phyloP scores from a whole-genome alignment of 2,329 filamentous ascomycete species.

The Talaromyces sp. region DNA sequence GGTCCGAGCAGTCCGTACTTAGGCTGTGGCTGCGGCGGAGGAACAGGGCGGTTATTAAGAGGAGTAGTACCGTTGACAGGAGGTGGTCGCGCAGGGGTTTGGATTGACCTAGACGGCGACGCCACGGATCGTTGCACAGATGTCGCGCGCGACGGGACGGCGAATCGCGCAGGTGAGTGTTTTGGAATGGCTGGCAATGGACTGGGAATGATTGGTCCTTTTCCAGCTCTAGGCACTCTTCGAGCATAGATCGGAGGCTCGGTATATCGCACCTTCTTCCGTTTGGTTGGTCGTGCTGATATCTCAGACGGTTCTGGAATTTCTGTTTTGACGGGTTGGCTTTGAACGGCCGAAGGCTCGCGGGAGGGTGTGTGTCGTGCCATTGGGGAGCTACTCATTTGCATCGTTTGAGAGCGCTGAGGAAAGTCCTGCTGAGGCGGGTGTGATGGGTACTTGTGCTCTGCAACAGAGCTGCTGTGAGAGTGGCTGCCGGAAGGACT shows the following conservation, averaged over 20 bases:
- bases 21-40: slow-evolving; percentile 22
- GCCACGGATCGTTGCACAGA: slow-evolving; percentile 7
- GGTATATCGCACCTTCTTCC: slow-evolving; percentile 50
- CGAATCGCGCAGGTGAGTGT: slow-evolving; percentile 25
- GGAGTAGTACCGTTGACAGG: slow-evolving; percentile 26
- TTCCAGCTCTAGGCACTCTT: slow-evolving; percentile 42
- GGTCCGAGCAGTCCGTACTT: slow-evolving; percentile 32
- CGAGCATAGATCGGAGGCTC: slow-evolving; percentile 54
- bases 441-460: slow-evolving; percentile 13
- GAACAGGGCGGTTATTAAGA: slow-evolving; percentile 29
- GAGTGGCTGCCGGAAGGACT: slow-evolving; percentile 24
- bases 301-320: slow-evolving; percentile 5
- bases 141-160: slow-evolving; percentile 21
- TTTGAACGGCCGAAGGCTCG: slow-evolving; percentile 20
- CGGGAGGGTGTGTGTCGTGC: slow-evolving; percentile 21
- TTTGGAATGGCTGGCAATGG: slow-evolving; percentile 34
- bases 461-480: slow-evolving; percentile 20
- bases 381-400: slow-evolving; percentile 29
- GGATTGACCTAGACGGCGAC: slow-evolving; percentile 21
- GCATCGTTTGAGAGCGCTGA: slow-evolving; percentile 10
- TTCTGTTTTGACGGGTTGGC: slow-evolving; percentile 26
- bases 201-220: slow-evolving; percentile 41
- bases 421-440: slow-evolving; percentile 19
- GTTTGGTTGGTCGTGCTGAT: slow-evolving; percentile 38
- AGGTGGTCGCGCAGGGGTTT: slow-evolving; percentile 20